Base-by-base conservation (phyloP, 2,329 filamentous ascomycete species). In the Trichoderma cornu-damae region DNA sequence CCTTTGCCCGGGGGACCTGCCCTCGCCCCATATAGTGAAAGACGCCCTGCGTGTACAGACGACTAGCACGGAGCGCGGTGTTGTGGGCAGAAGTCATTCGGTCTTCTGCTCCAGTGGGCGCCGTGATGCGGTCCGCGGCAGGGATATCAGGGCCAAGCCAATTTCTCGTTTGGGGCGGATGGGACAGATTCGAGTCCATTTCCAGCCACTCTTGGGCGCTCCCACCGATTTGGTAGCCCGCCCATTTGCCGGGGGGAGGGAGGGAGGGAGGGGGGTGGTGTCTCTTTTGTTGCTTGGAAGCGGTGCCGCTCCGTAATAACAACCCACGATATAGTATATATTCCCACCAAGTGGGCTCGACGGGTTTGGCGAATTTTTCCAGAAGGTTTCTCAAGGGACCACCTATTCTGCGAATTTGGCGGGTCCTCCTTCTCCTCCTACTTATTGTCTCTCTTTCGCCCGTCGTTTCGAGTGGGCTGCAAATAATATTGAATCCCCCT, bases 161-260 rank as follows among this genome's bases (percentile, higher is more conserved):
- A 7, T 24, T 44, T 35, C 28, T 53, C 18, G 47, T 50, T 38
- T 32, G 22, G 47, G 47, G 32, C 32, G 18, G 47, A 57, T 46
- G 40, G 38, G 8, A 32, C 16, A 51, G 48, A 51, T 58, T 38
- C 48, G 55, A 44, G 46, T 28, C 22, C 48, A 52, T 52, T 37
- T 52, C n/a, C 32, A 40, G 37, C 47, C 55, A 57, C 37, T 58
- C 48, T 35, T 26, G 52, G 24, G 48, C 40, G 47, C 40, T 58
- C 55, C 55, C 55, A 52, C 47, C 55, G 55, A 58, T 58, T 58
- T 52, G 55, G 55, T 51, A 52, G 55, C 44, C 51, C 22, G 51
- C 34, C 26, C 40, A 35, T 46, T 37, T 46, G 35, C 52, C 40
- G 35, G 43, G 53, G 53, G 53, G 24, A 8, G 18, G 49, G 18